Evolutionary conservation across 108 stramenopile genomes (phyloP), one percentile per base, ranked within the genome.

Genomic region (Pseudonitzschia multistriata): DNA sequence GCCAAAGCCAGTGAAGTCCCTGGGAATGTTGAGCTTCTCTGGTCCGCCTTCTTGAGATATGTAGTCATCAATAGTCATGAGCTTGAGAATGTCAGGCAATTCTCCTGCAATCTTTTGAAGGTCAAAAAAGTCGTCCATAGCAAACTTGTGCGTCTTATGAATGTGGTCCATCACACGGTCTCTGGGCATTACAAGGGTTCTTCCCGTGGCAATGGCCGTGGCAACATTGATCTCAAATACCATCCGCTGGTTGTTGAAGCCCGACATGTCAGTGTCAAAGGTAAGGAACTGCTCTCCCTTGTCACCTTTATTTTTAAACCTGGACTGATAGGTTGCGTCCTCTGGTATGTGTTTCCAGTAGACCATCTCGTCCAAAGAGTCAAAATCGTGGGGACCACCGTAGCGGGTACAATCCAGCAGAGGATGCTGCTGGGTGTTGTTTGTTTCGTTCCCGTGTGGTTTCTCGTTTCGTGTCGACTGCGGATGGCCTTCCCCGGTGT

Each of bases 151-250:
- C 13, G 22, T n/a, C 0, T 59, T 3, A 13, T 33, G 19, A 8
- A 59, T n/a, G 29, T 59, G 57, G 13, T 30, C 29, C 2, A 59
- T 35, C 19, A 5, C 11, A 0, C 57, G 67, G 17, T 50, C 66
- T 3, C 74, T 70, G 28, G 76, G 76, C 34, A 80, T 66, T 34
- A 98, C 96, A 14, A 98, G 76, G 0, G 85, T 95, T 1, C 97
- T 78, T 5, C 92, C 93, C 70, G 91, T 98, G 19, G 93, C 93
- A 74, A 84, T 80, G 8, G 97, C 95, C 72, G 96, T 87, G 6
- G 86, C 90, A 10, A 96, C 34, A 47, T 91, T 85, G 17, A 94
- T 94, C 80, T 98, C 68, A 47, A 37, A 39, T 4, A 28, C 72
- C 75, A 79, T 39, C 63, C 62, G 62, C 28, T 53, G 49, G 30